Percentiles rank a stretch among this genome's conserved stretches.
These are phyloP conservation scores for Salix koriyanagi DNA, from an alignment of 345 rosid genomes.

Conservation along the genomic window DNA sequence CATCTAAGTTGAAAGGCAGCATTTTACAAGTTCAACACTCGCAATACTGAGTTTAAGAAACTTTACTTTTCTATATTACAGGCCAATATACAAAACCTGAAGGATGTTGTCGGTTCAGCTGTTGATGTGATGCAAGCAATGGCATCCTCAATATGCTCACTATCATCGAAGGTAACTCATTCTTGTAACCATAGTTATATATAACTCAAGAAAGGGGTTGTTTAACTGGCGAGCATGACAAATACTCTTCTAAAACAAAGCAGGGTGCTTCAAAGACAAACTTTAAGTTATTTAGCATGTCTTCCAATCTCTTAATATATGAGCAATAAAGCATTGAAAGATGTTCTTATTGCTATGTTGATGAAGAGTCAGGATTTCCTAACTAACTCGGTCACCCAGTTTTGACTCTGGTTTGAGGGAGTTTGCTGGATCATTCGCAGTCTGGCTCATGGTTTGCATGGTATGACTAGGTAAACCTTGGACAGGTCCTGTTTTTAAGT, in stretches of 20 bases:
- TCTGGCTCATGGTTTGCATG: neutral
- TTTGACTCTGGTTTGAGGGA: neutral
- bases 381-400: neutral
- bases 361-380: neutral
- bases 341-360: neutral
- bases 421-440: neutral
- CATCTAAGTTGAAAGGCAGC: neutral
- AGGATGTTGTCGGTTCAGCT: slow-evolving; percentile 79
- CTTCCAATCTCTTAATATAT: neutral
- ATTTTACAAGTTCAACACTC: neutral
- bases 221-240: neutral
- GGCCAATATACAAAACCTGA: slow-evolving; percentile 75
- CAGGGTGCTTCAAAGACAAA: neutral
- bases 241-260: neutral
- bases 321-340: neutral
- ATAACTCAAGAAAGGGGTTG: neutral
- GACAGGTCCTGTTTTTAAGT: neutral
- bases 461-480: neutral
- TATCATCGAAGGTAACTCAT: slow-evolving; percentile 54
- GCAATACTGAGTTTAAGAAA: slow-evolving; percentile 8
- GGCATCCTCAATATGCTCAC: slow-evolving; percentile 63
- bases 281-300: neutral
- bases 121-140: slow-evolving; percentile 81
- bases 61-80: slow-evolving; percentile 22
- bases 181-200: neutral